phyloP scores from a whole-genome alignment of 2,329 filamentous ascomycete species.

The Cytospora paraplurivora region DNA sequence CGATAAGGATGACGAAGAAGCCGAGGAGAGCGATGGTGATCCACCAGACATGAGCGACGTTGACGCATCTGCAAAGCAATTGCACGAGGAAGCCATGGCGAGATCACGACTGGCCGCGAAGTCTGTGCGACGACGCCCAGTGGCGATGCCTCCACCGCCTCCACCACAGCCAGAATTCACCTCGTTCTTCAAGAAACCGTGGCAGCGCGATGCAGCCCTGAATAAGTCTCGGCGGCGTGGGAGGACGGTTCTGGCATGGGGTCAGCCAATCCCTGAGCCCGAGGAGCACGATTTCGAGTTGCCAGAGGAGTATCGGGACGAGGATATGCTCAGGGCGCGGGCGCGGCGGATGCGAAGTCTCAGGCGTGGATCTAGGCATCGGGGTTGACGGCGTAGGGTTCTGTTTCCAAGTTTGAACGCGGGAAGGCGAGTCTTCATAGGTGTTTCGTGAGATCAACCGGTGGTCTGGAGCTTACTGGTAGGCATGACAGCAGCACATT shows the following conservation, averaged over 20 bases:
- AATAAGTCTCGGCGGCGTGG: constrained; percentile 69
- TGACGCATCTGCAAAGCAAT: constrained; percentile 71
- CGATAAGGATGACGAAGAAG: constrained; percentile 35
- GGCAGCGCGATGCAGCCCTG: constrained; percentile 79
- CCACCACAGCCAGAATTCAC: constrained; percentile 64
- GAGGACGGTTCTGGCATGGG: constrained; percentile 77
- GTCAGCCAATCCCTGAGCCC: constrained; percentile 75
- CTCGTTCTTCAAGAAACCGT: constrained; percentile 83
- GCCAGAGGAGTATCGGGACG: constrained; percentile 64
- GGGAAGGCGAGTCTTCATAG: neutral
- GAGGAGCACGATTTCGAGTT: constrained; percentile 72
- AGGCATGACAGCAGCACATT: constrained; percentile 5
- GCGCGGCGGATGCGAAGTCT: constrained; percentile 65
- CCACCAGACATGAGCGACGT: constrained; percentile 69
- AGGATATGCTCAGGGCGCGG: constrained; percentile 57
- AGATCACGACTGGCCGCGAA: constrained; percentile 48
- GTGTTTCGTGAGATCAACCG: constrained; percentile 1
- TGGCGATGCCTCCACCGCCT: constrained; percentile 35
- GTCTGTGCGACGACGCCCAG: constrained; percentile 37
- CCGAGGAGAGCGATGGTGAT: constrained; percentile 47
- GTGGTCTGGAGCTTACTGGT: constrained; percentile 8
- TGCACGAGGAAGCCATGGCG: constrained; percentile 70
- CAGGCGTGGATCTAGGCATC: constrained; percentile 34
- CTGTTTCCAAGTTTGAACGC: neutral
- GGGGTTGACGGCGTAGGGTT: constrained; percentile 15